Percentiles rank a stretch among this genome's conserved stretches.
phyloP scores from a whole-genome alignment of 805 yeast genomes.

The Nakazawaea siamensis region DNA sequence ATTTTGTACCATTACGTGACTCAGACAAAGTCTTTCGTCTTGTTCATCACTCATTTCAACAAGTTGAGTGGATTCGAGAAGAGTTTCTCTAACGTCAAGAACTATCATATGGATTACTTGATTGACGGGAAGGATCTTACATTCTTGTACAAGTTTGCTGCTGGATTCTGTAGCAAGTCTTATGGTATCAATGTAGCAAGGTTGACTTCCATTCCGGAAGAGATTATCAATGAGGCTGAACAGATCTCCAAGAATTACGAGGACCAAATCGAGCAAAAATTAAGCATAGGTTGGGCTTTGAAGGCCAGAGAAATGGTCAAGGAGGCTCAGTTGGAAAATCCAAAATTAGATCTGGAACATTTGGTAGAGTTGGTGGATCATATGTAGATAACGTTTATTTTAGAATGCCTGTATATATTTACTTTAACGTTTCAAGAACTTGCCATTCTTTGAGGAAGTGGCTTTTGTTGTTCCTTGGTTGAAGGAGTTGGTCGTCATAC shows the following conservation, averaged over 20 bases:
- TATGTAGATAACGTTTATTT: conserved; percentile 9
- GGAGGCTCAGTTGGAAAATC: neutral
- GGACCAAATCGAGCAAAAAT: conserved; percentile 12
- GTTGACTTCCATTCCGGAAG: conserved; percentile 52
- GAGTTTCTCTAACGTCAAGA: conserved; percentile 34
- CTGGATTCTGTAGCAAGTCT: conserved; percentile 51
- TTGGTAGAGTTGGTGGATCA: conserved; percentile 17
- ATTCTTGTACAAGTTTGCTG: conserved; percentile 42
- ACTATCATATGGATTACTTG: conserved; percentile 69
- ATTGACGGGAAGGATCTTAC: conserved; percentile 25
- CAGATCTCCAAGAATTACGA: conserved; percentile 22
- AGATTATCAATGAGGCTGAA: conserved; percentile 37
- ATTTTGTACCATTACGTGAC: conserved; percentile 52
- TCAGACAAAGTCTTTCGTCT: conserved; percentile 29
- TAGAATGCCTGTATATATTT: neutral
- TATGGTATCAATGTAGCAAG: conserved; percentile 85
- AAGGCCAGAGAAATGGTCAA: conserved; percentile 8
- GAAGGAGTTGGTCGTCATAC: neutral
- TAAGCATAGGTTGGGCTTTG: conserved; percentile 4
- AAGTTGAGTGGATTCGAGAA: conserved; percentile 45
- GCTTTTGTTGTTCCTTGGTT: neutral
- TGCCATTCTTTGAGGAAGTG: conserved; percentile 11
- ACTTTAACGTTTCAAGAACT: conserved; percentile 20
- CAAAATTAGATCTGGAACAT: conserved; percentile 6
- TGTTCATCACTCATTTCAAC: conserved; percentile 85